phyloP scores from a whole-genome alignment of 192 early-diverging fungal genomes.

The Phlyctochytrium arcticum region DNA sequence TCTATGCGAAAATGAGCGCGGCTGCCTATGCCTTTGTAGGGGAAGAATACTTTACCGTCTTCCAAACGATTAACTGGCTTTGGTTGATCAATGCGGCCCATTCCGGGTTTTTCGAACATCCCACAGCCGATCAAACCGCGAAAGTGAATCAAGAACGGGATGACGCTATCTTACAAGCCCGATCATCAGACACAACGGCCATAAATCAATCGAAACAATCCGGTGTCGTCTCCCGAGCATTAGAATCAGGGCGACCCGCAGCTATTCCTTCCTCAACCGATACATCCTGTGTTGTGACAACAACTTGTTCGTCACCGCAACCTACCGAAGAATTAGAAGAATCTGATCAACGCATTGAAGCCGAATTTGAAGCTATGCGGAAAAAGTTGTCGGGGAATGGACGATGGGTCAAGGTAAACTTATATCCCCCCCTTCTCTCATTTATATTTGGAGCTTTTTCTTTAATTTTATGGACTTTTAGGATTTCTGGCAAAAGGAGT shows the following conservation, averaged over 20 bases:
- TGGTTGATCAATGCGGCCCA: conserved; percentile 58
- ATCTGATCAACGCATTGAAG: not conserved
- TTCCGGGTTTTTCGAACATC: not conserved
- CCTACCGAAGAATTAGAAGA: not conserved
- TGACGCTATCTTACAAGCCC: no score
- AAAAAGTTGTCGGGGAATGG: conserved; percentile 27
- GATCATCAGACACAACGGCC: no score
- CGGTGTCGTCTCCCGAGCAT: not conserved
- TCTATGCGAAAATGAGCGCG: conserved; percentile 40
- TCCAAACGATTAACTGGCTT: conserved; percentile 74
- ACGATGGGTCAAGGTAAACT: conserved; percentile 31
- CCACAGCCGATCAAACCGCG: not conserved
- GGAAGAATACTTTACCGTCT: conserved; percentile 50
- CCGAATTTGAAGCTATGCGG: conserved; percentile 6
- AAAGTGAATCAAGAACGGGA: not conserved
- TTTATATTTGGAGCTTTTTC: no score
- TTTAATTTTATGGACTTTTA: no score
- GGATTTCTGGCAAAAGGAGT: no score
- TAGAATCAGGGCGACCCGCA: not conserved
- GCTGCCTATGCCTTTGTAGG: conserved; percentile 20
- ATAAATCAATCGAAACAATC: not conserved
- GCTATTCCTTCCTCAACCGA: no score
- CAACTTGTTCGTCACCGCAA: not conserved
- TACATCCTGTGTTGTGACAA: no score
- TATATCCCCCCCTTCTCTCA: no score